phyloP scores from a whole-genome alignment of 306 rosid species.

The Senna tora region DNA sequence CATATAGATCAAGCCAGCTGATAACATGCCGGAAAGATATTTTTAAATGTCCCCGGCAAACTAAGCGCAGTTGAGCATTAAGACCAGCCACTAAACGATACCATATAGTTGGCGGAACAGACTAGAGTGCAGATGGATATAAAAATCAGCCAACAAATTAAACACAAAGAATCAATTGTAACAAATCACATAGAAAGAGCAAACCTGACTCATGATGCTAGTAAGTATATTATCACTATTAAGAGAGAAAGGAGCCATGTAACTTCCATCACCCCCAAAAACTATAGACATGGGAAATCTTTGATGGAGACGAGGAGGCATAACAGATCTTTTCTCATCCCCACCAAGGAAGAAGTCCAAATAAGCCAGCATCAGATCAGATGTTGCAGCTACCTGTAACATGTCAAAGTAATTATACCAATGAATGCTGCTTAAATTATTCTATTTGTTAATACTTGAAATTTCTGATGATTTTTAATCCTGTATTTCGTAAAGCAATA shows the following conservation, averaged over 20 bases:
- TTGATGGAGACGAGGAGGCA: constrained; percentile 79
- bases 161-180: constrained; percentile 17
- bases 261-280: constrained; percentile 98
- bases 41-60: constrained; percentile 73
- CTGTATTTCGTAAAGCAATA: neutral
- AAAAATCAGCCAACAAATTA: constrained; percentile 32
- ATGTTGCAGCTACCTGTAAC: constrained; percentile 81
- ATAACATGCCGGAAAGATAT: constrained; percentile 64
- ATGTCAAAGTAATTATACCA: constrained; percentile 22
- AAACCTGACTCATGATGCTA: constrained; percentile 91
- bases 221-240: constrained; percentile 86
- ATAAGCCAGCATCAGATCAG: constrained; percentile 92
- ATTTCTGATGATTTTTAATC: constrained; percentile 6
- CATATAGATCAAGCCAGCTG: constrained; percentile 80
- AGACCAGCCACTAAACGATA: constrained; percentile 96
- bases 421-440: constrained; percentile 13
- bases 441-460: neutral
- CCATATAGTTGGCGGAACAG: constrained; percentile 92
- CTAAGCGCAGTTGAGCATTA: constrained; percentile 86
- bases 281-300: constrained; percentile 82
- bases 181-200: constrained; percentile 37
- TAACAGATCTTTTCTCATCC: constrained; percentile 88
- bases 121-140: constrained; percentile 48
- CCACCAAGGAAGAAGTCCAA: constrained; percentile 95
- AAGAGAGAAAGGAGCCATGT: constrained; percentile 86